Conservation (phyloP, 2,329 filamentous ascomycete genomes). For the Aureobasidium sp. region DNA sequence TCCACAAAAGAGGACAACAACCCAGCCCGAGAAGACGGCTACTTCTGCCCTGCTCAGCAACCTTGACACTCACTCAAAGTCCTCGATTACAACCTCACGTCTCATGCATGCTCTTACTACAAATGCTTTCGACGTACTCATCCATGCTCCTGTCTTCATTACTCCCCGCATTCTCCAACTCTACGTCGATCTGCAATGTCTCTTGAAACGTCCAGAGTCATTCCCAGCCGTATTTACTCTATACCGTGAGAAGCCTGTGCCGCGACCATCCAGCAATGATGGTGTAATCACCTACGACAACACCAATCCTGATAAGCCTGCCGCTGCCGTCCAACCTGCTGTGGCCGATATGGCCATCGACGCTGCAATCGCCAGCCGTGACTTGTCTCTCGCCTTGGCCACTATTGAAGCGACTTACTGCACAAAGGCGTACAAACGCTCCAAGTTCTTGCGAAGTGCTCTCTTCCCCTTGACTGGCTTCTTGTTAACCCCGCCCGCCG, state of each 20-base stretch:
- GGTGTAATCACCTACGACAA: conserved; percentile 45
- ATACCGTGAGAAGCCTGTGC: conserved; percentile 74
- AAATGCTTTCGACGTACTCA: conserved; percentile 60
- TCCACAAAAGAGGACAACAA: neutral
- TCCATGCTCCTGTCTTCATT: conserved; percentile 70
- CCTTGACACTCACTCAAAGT: conserved; percentile 28
- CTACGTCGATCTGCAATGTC: conserved; percentile 70
- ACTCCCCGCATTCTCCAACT: conserved; percentile 59
- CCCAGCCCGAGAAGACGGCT: conserved; percentile 29
- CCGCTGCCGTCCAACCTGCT: conserved; percentile 58
- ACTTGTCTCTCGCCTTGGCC: conserved; percentile 68
- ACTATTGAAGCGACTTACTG: conserved; percentile 64
- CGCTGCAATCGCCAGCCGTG: conserved; percentile 68
- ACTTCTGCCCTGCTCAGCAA: conserved; percentile 47
- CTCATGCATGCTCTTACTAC: conserved; percentile 38
- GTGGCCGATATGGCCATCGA: conserved; percentile 67
- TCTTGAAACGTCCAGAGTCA: conserved; percentile 63
- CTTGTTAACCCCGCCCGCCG: conserved; percentile 53
- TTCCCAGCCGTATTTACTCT: conserved; percentile 73
- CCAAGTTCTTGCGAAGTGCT: conserved; percentile 58
- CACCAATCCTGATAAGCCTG: conserved; percentile 54
- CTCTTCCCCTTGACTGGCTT: conserved; percentile 50
- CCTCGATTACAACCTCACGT: conserved; percentile 27
- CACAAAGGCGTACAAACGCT: conserved; percentile 55
- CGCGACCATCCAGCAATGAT: conserved; percentile 45